Conservation (phyloP, 495 filamentous ascomycete species). For the Peziza echinospora region DNA sequence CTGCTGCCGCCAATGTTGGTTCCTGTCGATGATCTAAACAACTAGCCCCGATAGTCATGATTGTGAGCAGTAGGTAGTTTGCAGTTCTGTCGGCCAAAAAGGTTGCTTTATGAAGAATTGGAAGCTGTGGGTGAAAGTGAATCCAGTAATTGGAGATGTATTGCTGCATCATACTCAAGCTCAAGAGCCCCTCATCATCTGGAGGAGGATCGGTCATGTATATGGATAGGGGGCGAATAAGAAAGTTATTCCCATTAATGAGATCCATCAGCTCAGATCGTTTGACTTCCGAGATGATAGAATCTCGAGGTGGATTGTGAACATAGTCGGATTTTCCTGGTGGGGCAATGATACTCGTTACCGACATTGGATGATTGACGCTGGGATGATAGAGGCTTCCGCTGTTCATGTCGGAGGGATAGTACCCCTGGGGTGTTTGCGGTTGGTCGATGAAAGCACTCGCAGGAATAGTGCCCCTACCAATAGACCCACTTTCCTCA, state of each 20-base stretch:
- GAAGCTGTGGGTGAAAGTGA: slow-evolving; percentile 84
- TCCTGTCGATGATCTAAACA: slow-evolving; percentile 69
- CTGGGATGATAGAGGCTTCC: slow-evolving; percentile 7
- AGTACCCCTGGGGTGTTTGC: slow-evolving; percentile 17
- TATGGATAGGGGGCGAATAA: neutral
- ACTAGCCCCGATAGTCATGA: slow-evolving; percentile 83
- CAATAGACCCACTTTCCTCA: slow-evolving; percentile 20
- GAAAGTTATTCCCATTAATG: slow-evolving; percentile 33
- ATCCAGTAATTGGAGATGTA: slow-evolving; percentile 90
- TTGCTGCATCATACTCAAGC: slow-evolving; percentile 79
- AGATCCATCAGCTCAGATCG: slow-evolving; percentile 63
- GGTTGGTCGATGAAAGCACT: slow-evolving; percentile 24
- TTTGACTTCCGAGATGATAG: slow-evolving; percentile 70
- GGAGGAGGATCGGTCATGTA: neutral
- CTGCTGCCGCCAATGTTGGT: slow-evolving; percentile 43
- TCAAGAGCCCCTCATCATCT: slow-evolving; percentile 39
- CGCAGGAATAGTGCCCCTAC: slow-evolving; percentile 6
- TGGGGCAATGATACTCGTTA: slow-evolving; percentile 73
- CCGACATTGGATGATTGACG: slow-evolving; percentile 60
- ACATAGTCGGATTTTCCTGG: no score
- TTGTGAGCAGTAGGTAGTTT: slow-evolving; percentile 67
- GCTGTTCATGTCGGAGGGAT: neutral
- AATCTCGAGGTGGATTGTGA: slow-evolving; percentile 42
- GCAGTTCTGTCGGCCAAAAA: slow-evolving; percentile 74
- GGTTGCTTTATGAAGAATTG: slow-evolving; percentile 83